Base-by-base conservation (phyloP, 805 yeast genomes). In the Metschnikowia peoriensis region DNA sequence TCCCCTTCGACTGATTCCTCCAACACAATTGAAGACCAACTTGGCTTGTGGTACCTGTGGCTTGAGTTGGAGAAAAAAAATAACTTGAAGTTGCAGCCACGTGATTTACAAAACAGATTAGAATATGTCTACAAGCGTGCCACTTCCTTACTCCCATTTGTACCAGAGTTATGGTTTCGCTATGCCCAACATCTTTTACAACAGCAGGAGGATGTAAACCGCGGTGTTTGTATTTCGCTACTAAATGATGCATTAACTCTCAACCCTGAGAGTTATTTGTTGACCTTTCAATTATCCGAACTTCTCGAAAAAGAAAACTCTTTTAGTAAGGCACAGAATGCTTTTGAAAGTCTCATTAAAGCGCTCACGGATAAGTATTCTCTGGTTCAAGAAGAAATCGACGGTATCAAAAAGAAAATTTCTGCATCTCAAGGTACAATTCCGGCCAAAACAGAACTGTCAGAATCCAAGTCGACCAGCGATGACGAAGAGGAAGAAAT, bases 81-180 rank as follows among this genome's bases (percentile, higher is more conserved):
- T 66, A 86, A 84, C 43, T 66, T 92, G 55, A 83, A 81, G 27
- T 66, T 88, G 22, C 73, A 78, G 7, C 82, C 79, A 41, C 81
- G 77, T 10, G 57, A 57, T 9, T 61, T 68, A 6, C 72, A 76
- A 28, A 74, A 75, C 47, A 78, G 98, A 62, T 75, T 91, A 12
- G 79, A 78, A 37, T 88, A 84, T 64, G 86, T 86, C n/a, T 89
- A 81, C 66, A 80, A 80, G 58, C 88, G 89, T 66, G 84, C 94
- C 1, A 72, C 84, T 8, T 80, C 82, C 60, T 66, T 80, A 11
- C 68, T 86, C 48, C 78, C 84, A 14, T 86, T 85, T 64, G 81
- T 77, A 43, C 88, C 94, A 0, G 89, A 86, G 60, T 66, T 86
- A 28, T 91, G 96, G 96, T 89, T 81, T 64, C 84, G 84, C 53